A percentile compares a stretch with the other conserved stretches of the same genome.
Conservation (phyloP, 1,139 yeast species). For the Kodamaea plutei region DNA sequence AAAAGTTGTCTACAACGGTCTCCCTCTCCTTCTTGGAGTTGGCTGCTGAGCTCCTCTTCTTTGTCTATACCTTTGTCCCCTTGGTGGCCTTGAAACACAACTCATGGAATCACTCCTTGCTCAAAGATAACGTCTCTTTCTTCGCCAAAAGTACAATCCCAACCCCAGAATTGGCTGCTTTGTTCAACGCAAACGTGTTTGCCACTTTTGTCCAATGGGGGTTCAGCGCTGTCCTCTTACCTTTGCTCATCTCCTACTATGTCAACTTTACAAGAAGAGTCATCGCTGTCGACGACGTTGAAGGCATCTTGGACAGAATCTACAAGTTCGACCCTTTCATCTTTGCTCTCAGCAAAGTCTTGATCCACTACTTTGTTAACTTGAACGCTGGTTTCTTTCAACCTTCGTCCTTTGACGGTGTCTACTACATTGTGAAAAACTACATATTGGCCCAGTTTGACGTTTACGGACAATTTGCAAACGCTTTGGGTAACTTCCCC, state of each 20-base stretch:
- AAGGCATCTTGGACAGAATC: slow-evolving; percentile 34
- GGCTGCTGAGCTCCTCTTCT: slow-evolving; percentile 33
- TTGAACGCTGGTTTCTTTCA: slow-evolving; percentile 25
- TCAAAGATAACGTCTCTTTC: slow-evolving; percentile 33
- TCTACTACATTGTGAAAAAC: slow-evolving; percentile 34
- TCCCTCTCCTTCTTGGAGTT: slow-evolving; percentile 43
- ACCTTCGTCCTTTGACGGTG: slow-evolving; percentile 22
- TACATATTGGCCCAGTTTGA: slow-evolving; percentile 36
- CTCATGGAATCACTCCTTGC: slow-evolving; percentile 34
- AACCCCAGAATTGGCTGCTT: slow-evolving; percentile 34
- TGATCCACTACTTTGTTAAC: slow-evolving; percentile 42
- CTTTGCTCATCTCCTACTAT: slow-evolving; percentile 46
- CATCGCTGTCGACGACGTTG: slow-evolving; percentile 20
- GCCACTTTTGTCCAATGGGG: slow-evolving; percentile 41
- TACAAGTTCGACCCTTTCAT: slow-evolving; percentile 54
- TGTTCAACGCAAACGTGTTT: slow-evolving; percentile 26
- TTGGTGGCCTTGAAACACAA: slow-evolving; percentile 38
- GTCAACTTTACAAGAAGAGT: slow-evolving; percentile 51
- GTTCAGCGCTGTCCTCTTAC: slow-evolving; percentile 37
- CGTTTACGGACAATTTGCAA: slow-evolving; percentile 29
- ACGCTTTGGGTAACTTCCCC: slow-evolving; percentile 46
- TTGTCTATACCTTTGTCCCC: slow-evolving; percentile 33
- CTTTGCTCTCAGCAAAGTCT: slow-evolving; percentile 49
- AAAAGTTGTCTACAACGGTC: slow-evolving; percentile 45
- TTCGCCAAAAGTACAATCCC: slow-evolving; percentile 22